Evolutionary conservation across 2,329 filamentous ascomycete species (phyloP).

Genomic region (Cladosporium sp.): DNA sequence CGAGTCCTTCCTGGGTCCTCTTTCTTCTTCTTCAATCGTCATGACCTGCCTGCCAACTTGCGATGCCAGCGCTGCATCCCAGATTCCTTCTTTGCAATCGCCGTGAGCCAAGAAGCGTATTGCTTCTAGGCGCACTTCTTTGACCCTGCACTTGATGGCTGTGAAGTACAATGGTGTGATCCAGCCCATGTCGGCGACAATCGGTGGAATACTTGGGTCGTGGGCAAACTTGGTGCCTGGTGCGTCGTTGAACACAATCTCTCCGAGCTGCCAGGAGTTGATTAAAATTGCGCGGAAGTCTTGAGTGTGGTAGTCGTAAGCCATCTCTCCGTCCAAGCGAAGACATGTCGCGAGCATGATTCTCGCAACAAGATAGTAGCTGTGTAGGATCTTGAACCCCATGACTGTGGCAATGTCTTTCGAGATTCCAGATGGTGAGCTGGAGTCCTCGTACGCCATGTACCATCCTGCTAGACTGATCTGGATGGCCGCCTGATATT

Average conservation of each 20-base stretch:
- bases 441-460: slow-evolving; percentile 8
- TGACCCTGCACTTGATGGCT: slow-evolving; percentile 29
- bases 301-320: slow-evolving; percentile 5
- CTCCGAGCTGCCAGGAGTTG: slow-evolving; percentile 13
- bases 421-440: not conserved
- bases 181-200: slow-evolving; percentile 16
- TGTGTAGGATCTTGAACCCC: slow-evolving; percentile 16
- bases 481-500: slow-evolving; percentile 1
- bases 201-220: slow-evolving; percentile 3
- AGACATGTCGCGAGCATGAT: slow-evolving; percentile 13
- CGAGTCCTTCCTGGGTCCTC: not conserved
- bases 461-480: not conserved
- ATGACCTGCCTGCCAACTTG: slow-evolving; percentile 24
- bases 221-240: slow-evolving; percentile 9
- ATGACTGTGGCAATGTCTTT: slow-evolving; percentile 6
- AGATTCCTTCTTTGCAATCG: slow-evolving; percentile 29
- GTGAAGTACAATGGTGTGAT: slow-evolving; percentile 27
- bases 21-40: slow-evolving; percentile 29
- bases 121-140: slow-evolving; percentile 25
- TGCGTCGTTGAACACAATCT: slow-evolving; percentile 10
- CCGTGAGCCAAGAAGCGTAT: slow-evolving; percentile 25
- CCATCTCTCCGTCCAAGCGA: slow-evolving; percentile 15
- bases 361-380: slow-evolving; percentile 15
- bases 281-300: slow-evolving; percentile 14
- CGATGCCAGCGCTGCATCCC: slow-evolving; percentile 23